Evolutionary conservation across 768 basidiomycete genomes (phyloP), one percentile per base, ranked within the genome.

Genomic region (Calocera viscosa): DNA sequence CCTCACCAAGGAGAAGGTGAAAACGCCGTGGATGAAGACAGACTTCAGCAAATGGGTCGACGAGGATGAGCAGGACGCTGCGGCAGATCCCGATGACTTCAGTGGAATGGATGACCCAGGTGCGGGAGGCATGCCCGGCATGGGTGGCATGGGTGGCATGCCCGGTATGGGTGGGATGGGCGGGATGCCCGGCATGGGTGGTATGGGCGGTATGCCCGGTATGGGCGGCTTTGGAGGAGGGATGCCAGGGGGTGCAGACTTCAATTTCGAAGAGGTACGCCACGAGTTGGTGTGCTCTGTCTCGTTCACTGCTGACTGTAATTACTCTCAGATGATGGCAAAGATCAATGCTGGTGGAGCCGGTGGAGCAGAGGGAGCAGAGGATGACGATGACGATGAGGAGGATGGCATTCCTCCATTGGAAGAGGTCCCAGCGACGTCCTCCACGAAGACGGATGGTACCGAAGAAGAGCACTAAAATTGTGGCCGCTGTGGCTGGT

Each of bases 1-100:
- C 67, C 80, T 98, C 64, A 93, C 90, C 60, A 93, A 95, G 77
- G 89, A 90, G 68, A 94, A 93, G 77, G 73, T 83, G 68, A 90
- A 83, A 77, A 85, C 82, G 64, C 80, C 86, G 67, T 94, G 84
- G 78, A 79, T 97, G 77, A 97, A 96, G 83, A 96, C 93, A 49
- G 91, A 97, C 77, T 97, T 97, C 76, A 81, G 81, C 70, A 95
- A 90, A 79, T 97, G 94, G 94, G 88, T 89, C 43, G 94, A 97
- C 73, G 94, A 97, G 79, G 95, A 97, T 74, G 94, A 98, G 75
- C 95, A 97, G 78, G 89, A 90, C 41, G 88, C 81, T 64, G 82
- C 77, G 26, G 71, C 76, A 1, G 73, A 64, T 63, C 33, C 69
- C 10, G 67, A 78, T n/a, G 74, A 77, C 1, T 81, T 80, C 11